Base-by-base conservation (phyloP, 371 early-diverging fungal species). In the Mortierella sp. region DNA sequence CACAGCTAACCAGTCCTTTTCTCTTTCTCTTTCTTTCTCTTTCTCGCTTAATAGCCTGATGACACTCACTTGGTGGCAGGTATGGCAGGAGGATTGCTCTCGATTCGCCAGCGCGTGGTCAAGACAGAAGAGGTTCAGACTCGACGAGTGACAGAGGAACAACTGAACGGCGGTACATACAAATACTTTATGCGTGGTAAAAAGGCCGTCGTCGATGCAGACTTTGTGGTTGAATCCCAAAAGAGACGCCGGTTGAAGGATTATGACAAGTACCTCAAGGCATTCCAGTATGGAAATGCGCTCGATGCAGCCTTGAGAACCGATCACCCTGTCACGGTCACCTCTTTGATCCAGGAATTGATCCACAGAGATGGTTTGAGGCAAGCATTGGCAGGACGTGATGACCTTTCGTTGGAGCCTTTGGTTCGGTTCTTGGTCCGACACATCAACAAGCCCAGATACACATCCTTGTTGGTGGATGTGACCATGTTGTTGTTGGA, bases 41-140 rank as follows among this genome's bases (percentile, higher is more conserved):
- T 28, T 5, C 15, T 60, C 11, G 14, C 29, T 19, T 30, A 47
- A 37, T 80, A 89, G 83, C 93, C 95, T 16, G 91, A 95, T 77
- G 94, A 96, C 80, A 92, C 95, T 15, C 92, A 91, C 66, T 84
- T 98, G 64, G 96, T 90, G 0, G 96, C 94, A 28, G 99, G 99
- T 76, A 97, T 97, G 96, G 85, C 94, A 48, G 91, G 89, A 47
- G 96, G 98, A n/a, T 81, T 94, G 45, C 84, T 98, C 7, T 92
- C 96, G 43, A 90, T 97, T 63, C 93, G 95, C 47, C 90, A 92
- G 64, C 90, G 97, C 48, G 86, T 88, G 59, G 81, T 85, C 56
- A 86, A 86, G 55, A 71, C 87, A 21, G 86, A 86, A 15, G 90
- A 93, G 75, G 84, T 67, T 51, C 66, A 69, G 66, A 69, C 70